These are phyloP conservation scores for Pichia manshurica DNA, from an alignment of 805 yeast species.

Conservation along the genomic window DNA sequence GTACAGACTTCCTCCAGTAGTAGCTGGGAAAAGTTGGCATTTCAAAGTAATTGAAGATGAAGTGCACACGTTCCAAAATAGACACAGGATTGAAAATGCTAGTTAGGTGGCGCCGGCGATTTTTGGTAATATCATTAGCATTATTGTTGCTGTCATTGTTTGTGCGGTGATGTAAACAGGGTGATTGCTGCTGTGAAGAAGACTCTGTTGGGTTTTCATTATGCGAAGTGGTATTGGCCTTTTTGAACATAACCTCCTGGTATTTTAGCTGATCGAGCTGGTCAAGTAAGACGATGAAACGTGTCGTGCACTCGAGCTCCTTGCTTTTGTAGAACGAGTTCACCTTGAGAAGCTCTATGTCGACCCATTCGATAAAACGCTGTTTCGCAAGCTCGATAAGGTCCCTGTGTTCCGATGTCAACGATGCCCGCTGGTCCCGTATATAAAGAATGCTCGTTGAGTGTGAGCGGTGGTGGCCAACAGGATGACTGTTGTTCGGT, in stretches of 20 bases:
- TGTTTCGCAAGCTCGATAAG: constrained; percentile 32
- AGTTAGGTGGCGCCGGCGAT: too few relatives aligned
- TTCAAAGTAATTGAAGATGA: constrained; percentile 32
- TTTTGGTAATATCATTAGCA: too few relatives aligned
- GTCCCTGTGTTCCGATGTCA: constrained; percentile 22
- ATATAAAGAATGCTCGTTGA: constrained; percentile 15
- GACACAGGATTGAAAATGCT: neutral
- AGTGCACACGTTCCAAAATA: constrained; percentile 7
- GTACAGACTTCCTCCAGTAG: constrained; percentile 22
- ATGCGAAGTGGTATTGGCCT: too few relatives aligned
- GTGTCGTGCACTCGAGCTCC: constrained; percentile 52
- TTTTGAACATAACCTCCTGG: constrained; percentile 19
- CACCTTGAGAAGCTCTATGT: constrained; percentile 52
- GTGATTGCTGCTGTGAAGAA: too few relatives aligned
- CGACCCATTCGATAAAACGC: constrained; percentile 62
- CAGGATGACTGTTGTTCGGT: neutral
- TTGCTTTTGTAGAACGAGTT: constrained; percentile 53
- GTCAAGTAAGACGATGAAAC: constrained; percentile 57
- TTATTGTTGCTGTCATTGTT: too few relatives aligned
- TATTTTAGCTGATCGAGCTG: constrained; percentile 51
- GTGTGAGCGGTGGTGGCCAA: constrained; percentile 22
- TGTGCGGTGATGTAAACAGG: too few relatives aligned
- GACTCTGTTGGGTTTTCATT: too few relatives aligned
- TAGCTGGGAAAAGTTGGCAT: constrained; percentile 38
- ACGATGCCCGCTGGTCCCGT: constrained; percentile 1